phyloP scores from a whole-genome alignment of 2,329 filamentous ascomycete species.

The Aureobasidium sp. region DNA sequence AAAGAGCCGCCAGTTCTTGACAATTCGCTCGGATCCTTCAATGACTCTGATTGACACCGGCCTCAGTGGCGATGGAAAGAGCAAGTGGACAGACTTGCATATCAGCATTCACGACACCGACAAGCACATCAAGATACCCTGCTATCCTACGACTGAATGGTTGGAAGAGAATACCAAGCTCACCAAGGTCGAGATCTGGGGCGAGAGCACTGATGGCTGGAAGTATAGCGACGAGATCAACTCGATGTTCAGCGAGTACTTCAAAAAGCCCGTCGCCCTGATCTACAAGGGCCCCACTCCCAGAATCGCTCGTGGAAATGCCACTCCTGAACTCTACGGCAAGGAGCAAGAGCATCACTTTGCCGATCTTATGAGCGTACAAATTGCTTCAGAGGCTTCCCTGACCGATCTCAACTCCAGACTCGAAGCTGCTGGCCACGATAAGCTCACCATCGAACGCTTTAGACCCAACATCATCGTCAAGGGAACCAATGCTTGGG shows the following conservation, averaged over 20 bases:
- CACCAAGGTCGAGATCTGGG: slow-evolving; percentile 51
- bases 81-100: slow-evolving; percentile 35
- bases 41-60: slow-evolving; percentile 58
- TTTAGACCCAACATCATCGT: slow-evolving; percentile 60
- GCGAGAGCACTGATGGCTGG: slow-evolving; percentile 50
- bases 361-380: slow-evolving; percentile 52
- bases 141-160: slow-evolving; percentile 49
- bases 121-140: slow-evolving; percentile 45
- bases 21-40: slow-evolving; percentile 52
- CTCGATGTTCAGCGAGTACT: slow-evolving; percentile 48
- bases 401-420: slow-evolving; percentile 53
- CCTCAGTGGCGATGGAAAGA: slow-evolving; percentile 34
- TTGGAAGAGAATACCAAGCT: slow-evolving; percentile 47
- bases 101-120: slow-evolving; percentile 41
- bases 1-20: slow-evolving; percentile 50
- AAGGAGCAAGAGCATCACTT: slow-evolving; percentile 42
- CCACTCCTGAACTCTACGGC: slow-evolving; percentile 48
- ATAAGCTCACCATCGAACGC: slow-evolving; percentile 52
- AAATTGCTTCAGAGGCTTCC: slow-evolving; percentile 50
- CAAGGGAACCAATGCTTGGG: slow-evolving; percentile 50
- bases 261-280: slow-evolving; percentile 49
- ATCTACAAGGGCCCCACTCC: slow-evolving; percentile 57
- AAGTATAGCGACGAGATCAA: slow-evolving; percentile 48
- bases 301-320: slow-evolving; percentile 50
- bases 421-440: slow-evolving; percentile 36